Base-by-base conservation (phyloP, 2,329 filamentous ascomycete species). In the Aspergillus hiratsukae region DNA sequence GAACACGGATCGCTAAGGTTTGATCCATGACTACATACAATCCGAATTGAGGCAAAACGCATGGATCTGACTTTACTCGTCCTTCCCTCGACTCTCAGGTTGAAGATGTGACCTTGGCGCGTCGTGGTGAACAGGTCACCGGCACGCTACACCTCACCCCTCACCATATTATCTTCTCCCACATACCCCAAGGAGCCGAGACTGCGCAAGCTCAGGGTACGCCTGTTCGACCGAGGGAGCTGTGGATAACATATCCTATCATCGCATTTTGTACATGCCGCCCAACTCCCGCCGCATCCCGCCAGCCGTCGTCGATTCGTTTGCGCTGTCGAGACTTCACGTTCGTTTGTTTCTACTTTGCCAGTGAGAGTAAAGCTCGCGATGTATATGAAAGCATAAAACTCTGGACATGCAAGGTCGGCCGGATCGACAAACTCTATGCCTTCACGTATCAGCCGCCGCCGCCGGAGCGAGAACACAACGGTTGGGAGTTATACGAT, bases 181-280 rank as follows among this genome's bases (percentile, higher is more conserved):
- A 84, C 71, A 72, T 76, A 11, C 81, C 81, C 53, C 72, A 74
- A 63, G 54, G 60, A 56, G 69, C 75, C 40, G 70, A 74, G 58
- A 66, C 70, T 59, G 70, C 72, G 49, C 67, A 73, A 58, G 69
- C 74, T 48, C 73, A 78, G 51, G 75, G 75, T 23, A 59, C 68
- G n/a, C 57, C 64, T n/a, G 70, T 72, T 55, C 78, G 77, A 61
- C 78, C 82, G 23, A 81, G 86, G 70, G 90, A 96, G 74, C 84
- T 89, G 69, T 99, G 93, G 90, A 90, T 97, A 54, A 92, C 94
- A 17, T 99, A 92, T 74, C 92, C 93, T 25, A 92, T 97, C 75
- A 90, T 99, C 67, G 84, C 84, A 43, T 84, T 87, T 67, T 96
- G 92, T 75, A 85, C 83, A 25, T 85, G 93, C 63, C 85, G 90